Percentiles rank a stretch among this genome's conserved stretches.
phyloP scores from a whole-genome alignment of 2,329 filamentous ascomycete species.

The Myriosclerotinia scirpicola region DNA sequence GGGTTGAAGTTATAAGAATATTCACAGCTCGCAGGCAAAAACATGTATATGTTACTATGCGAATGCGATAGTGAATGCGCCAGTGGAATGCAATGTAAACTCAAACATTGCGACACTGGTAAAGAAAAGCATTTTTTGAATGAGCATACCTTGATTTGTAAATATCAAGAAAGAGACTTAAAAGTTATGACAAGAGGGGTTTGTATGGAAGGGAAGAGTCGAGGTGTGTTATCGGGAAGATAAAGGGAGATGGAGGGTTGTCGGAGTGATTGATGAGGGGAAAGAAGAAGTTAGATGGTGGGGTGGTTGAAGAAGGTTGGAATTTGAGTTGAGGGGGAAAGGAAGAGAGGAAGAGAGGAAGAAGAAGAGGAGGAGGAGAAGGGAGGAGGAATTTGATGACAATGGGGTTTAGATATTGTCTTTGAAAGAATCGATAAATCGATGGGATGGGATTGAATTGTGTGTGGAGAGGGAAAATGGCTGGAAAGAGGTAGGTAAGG shows the following conservation, averaged over 20 bases:
- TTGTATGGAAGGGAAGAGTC: slow-evolving; percentile 1
- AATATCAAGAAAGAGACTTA: slow-evolving; percentile 11
- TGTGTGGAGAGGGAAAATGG: slow-evolving; percentile 16
- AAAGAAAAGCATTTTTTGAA: not conserved
- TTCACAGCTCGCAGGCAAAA: slow-evolving; percentile 13
- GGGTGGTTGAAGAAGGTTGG: slow-evolving; percentile 21
- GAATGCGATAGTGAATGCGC: slow-evolving; percentile 22
- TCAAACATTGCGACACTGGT: slow-evolving; percentile 1
- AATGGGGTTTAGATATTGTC: slow-evolving; percentile 19
- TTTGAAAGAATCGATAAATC: slow-evolving; percentile 14
- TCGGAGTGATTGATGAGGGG: slow-evolving; percentile 19
- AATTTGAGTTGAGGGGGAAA: slow-evolving; percentile 29
- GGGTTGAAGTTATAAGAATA: not conserved
- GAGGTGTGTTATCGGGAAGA: slow-evolving; percentile 21
- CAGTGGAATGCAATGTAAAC: slow-evolving; percentile 2
- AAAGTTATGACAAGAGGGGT: slow-evolving; percentile 19
- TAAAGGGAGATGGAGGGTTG: slow-evolving; percentile 20
- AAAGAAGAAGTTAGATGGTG: slow-evolving; percentile 16
- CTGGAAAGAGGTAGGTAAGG: slow-evolving; percentile 8
- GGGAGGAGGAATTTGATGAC: slow-evolving; percentile 25
- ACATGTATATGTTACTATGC: not conserved
- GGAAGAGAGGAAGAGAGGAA: slow-evolving; percentile 26
- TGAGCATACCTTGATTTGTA: slow-evolving; percentile 17
- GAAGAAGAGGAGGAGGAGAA: slow-evolving; percentile 28
- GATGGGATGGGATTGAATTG: too few relatives aligned